A percentile compares a stretch with the other conserved stretches of the same genome.
These are phyloP conservation scores for Eucalyptus viminalis DNA, from an alignment of 345 rosid species.

Conservation along the genomic window DNA sequence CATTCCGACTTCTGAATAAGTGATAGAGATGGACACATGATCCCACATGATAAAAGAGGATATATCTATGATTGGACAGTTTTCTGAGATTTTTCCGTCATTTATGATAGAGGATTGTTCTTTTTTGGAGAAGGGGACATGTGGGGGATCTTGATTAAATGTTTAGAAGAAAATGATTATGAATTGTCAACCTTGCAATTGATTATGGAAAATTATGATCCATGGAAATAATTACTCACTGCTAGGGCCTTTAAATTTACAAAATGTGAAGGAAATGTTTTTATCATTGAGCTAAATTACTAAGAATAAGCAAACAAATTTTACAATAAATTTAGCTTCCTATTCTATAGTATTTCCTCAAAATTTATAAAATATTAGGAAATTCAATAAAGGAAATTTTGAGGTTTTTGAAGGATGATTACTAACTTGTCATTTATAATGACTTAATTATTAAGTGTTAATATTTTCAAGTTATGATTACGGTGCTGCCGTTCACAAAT, in stretches of 20 bases:
- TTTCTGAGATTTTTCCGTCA: background rate
- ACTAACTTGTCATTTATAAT: background rate
- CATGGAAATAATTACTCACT: background rate
- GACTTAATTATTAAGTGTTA: background rate
- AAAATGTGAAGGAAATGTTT: background rate
- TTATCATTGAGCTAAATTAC: background rate
- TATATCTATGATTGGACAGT: background rate
- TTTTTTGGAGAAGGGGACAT: too few relatives aligned
- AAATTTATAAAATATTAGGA: background rate
- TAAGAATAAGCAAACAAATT: background rate
- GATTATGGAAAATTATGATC: background rate
- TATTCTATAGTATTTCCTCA: background rate
- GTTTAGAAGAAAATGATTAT: background rate
- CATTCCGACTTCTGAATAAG: background rate
- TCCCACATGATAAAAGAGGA: background rate
- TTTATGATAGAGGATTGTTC: background rate
- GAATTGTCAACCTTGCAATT: background rate
- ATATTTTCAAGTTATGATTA: background rate
- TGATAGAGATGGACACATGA: background rate
- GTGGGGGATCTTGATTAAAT: too few relatives aligned
- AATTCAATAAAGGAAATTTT: background rate
- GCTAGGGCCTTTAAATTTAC: background rate
- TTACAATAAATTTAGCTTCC: background rate
- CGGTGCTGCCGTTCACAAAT: background rate
- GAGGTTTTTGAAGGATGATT: background rate